Conservation (phyloP, 805 yeast species). For the Monosporozyma yasuniensis region DNA sequence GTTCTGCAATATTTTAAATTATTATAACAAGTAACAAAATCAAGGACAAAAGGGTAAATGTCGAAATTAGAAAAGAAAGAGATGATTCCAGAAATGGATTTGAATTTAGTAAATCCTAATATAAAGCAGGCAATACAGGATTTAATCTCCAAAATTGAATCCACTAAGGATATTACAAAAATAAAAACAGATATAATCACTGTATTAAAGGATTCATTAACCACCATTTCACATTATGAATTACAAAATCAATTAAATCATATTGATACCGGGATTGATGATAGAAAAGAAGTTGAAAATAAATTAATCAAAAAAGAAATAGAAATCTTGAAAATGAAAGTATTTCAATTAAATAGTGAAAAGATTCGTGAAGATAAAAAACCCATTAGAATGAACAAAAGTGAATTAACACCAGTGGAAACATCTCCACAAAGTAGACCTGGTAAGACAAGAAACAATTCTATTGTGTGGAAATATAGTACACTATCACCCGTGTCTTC, state of each 20-base stretch:
- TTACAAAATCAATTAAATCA: slow-evolving; percentile 25
- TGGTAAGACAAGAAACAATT: neutral
- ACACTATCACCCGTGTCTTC: neutral
- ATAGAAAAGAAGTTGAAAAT: slow-evolving; percentile 20
- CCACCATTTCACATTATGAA: slow-evolving; percentile 27
- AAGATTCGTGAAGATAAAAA: neutral
- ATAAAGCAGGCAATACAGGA: neutral
- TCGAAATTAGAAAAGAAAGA: neutral
- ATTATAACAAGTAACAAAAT: too few relatives aligned
- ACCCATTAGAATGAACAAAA: neutral
- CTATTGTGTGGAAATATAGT: neutral
- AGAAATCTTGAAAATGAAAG: slow-evolving; percentile 9
- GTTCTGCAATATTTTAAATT: too few relatives aligned
- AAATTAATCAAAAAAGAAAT: slow-evolving; percentile 19
- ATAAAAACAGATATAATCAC: slow-evolving; percentile 10
- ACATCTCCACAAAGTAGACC: neutral
- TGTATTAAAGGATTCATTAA: slow-evolving; percentile 20
- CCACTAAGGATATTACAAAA: neutral
- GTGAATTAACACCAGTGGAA: neutral
- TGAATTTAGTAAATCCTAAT: neutral
- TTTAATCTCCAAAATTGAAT: neutral
- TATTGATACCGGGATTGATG: slow-evolving; percentile 16
- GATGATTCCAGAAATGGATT: neutral
- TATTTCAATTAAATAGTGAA: neutral
- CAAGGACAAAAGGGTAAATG: neutral